A percentile compares a stretch with the other conserved stretches of the same genome.
These are phyloP conservation scores for Thinopyrum elongatum DNA, from an alignment of 176 grass and related monocot species.

Conservation along the genomic window DNA sequence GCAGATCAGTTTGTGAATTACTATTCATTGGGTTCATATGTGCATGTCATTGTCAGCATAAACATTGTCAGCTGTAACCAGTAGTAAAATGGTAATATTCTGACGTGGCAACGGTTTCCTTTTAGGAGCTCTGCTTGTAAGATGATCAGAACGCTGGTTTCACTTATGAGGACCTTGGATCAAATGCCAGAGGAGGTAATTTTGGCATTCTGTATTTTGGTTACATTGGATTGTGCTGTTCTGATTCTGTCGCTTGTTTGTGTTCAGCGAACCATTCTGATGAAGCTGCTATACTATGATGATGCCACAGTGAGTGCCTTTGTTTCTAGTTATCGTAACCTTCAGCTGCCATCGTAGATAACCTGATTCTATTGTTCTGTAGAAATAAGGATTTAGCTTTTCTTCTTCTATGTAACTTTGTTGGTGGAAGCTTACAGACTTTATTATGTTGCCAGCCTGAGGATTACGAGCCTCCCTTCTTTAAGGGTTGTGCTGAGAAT, in stretches of 20 bases:
- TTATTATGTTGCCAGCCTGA: slow-evolving; percentile 61
- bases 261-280: slow-evolving; percentile 92
- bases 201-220: slow-evolving; percentile 9
- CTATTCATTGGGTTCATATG: neutral
- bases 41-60: neutral
- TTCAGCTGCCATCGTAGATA: slow-evolving; percentile 3
- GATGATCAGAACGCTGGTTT: slow-evolving; percentile 94
- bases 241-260: slow-evolving; percentile 25
- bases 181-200: slow-evolving; percentile 93
- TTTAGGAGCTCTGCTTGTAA: slow-evolving; percentile 93
- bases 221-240: slow-evolving; percentile 15
- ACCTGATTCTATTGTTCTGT: neutral
- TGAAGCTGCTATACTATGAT: slow-evolving; percentile 97
- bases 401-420: slow-evolving; percentile 10
- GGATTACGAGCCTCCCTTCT: slow-evolving; percentile 97
- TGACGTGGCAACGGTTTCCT: slow-evolving; percentile 18
- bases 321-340: slow-evolving; percentile 21
- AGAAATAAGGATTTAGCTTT: neutral
- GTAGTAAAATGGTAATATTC: slow-evolving; percentile 13
- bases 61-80: neutral
- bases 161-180: slow-evolving; percentile 98
- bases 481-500: slow-evolving; percentile 78
- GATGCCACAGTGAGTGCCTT: slow-evolving; percentile 67
- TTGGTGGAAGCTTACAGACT: slow-evolving; percentile 25
- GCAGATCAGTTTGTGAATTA: neutral